Evolutionary conservation across 768 basidiomycete species (phyloP), one percentile per base, ranked within the genome.

Genomic region (Mrakia hoshinonis): DNA sequence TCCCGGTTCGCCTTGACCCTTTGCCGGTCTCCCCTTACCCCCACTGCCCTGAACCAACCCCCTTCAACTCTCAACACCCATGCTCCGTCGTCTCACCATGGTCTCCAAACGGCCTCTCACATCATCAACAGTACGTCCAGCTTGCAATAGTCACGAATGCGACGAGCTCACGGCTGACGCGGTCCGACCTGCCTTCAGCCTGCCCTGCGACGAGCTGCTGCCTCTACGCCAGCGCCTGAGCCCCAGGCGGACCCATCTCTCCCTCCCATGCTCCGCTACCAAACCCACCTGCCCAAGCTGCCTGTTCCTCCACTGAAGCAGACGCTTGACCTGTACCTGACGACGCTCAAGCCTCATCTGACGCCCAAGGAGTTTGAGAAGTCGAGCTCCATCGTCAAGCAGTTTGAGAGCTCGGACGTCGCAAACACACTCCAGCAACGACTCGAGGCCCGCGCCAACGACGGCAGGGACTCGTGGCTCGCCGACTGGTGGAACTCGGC

Each of bases 401-500:
- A 82, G 0, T 98, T 98, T 79, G 81, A 91, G 24, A 75, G 81
- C 12, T 91, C 89, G 0, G 85, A 88, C 0, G 84, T 86, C 66
- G 87, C 86, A 1, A 83, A 84, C 20, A 85, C 86, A 69, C 84
- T 98, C 15, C 95, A 98, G 81, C 79, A 81, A 46, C 83, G 96
- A 2, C 83, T 98, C 43, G 83, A 91, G 77, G 83, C 85, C 26
- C 85, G 93, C 1, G 92, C 92, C 22, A 72, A 74, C 0, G 82
- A 83, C 0, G 77, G 74, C 20, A 84, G 81, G 55, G 82, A 83
- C 47, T 93, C 84, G 82, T 99, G 96, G 96, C 83, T 99, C n/a
- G 84, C 85, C 60, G 92, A 95, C 65, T 99, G 96, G 96, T 99
- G 95, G 95, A 94, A 98, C 80, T 91, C 96, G 46, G 85, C 79